Conservation (phyloP, 306 rosid genomes). For the Cucurbita ficifolia region DNA sequence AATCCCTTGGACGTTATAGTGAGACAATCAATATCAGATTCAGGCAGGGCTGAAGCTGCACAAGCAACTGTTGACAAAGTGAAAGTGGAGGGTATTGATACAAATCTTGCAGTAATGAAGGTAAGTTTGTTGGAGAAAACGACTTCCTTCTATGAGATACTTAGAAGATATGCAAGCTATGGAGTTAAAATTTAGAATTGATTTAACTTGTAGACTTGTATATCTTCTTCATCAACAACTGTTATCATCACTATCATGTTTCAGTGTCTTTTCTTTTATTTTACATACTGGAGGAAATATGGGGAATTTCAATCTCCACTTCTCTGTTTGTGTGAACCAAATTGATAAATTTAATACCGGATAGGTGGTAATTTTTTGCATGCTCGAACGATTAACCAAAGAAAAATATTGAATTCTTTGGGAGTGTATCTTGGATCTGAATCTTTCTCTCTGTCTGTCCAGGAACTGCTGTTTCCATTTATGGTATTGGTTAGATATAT, state of each 20-base stretch:
- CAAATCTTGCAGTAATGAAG: constrained; percentile 93
- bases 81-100: constrained; percentile 94
- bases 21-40: constrained; percentile 45
- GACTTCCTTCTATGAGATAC: constrained; percentile 5
- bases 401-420: neutral
- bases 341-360: neutral
- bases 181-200: neutral
- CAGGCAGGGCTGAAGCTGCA: constrained; percentile 79
- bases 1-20: constrained; percentile 67
- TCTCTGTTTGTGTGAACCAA: neutral
- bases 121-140: constrained; percentile 22
- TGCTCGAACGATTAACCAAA: neutral
- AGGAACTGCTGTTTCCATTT: constrained; percentile 73
- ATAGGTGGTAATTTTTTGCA: neutral
- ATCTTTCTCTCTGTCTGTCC: constrained; percentile 21
- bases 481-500: constrained; percentile 31
- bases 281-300: neutral
- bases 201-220: neutral
- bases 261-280: neutral
- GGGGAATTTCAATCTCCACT: neutral
- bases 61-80: constrained; percentile 80
- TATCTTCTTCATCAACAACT: neutral
- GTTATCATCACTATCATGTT: neutral
- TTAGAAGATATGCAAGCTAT: constrained; percentile 10
- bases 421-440: neutral